Evolutionary conservation across 345 rosid species (phyloP), one percentile per base, ranked within the genome.

Genomic region (Lepidium africanum): DNA sequence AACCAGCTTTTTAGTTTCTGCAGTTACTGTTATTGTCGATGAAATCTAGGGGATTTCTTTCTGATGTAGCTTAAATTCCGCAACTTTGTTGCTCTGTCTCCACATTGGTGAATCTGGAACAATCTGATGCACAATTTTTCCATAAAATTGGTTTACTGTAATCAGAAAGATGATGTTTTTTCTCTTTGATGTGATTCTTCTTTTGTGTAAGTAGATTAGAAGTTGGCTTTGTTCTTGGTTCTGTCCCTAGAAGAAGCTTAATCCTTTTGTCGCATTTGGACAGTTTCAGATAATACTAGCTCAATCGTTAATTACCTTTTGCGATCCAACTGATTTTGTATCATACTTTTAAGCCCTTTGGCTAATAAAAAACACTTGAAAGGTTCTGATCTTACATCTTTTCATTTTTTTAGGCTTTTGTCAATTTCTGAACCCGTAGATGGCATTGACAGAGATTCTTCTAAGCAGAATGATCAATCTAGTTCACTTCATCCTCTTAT

Each of bases 381-480:
- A 8, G 45, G 19, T 51, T 70, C 59, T 57, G 17, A 58, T 41
- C 36, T 48, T 25, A 39, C 23, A 15, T 27, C 46, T 30, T 19
- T 32, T 59, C 11, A n/a, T 51, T 19, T 69, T 32, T 3, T 11
- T 76, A 91, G 99, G 82, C 75, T 91, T 51, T 85, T 88, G 90
- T 67, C 76, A 40, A 62, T 63, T 72, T 78, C 84, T 48, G 91
- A 85, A 71, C 79, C 82, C 10, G 56, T 55, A 12, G 63, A 74
- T 59, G 74, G 61, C 35, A 78, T 75, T 49, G 83, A 73, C 33
- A 78, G 76, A 48, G 74, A 73, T 37, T 72, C 80, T 8, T 58
- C 78, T 36, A 23, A 54, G 54, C 76, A 49, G 62, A 79, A 74
- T 39, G 80, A 59, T 65, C 84, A 76, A 67, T 50, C 75, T 53